Percentiles rank a stretch among this genome's conserved stretches.
phyloP scores from a whole-genome alignment of 139 green algal genomes.

The Tetradesmus lagerheimii region DNA sequence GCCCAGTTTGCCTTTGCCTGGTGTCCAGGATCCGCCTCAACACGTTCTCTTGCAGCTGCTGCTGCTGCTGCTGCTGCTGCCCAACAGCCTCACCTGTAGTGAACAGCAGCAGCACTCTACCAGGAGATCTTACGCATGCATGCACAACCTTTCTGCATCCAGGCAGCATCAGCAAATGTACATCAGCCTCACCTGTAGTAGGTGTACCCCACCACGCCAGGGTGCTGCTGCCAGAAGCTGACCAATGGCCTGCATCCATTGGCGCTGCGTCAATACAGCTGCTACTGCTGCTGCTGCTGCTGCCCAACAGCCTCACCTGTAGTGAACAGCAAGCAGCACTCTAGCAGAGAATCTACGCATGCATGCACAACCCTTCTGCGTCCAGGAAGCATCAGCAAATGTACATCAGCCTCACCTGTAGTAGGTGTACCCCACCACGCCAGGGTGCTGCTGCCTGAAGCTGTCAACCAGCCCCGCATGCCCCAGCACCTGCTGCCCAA shows the following conservation, averaged over 20 bases:
- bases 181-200: constrained; percentile 73
- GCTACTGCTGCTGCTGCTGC: constrained; percentile 54
- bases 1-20: no score
- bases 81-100: constrained; percentile 35
- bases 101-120: neutral
- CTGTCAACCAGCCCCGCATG: constrained; percentile 69
- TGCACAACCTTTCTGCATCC: no score
- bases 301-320: constrained; percentile 34
- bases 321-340: neutral
- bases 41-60: no score
- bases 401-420: constrained; percentile 73
- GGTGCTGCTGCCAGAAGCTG: constrained; percentile 71
- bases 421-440: constrained; percentile 79
- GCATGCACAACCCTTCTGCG: no score
- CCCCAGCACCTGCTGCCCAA: constrained; percentile 60
- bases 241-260: constrained; percentile 57
- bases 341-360: neutral
- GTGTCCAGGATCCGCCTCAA: no score
- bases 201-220: constrained; percentile 75
- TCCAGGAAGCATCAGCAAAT: no score
- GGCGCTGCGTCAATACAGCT: constrained; percentile 51
- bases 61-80: constrained; percentile 50
- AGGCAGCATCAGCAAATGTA: no score
- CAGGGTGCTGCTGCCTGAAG: constrained; percentile 73
- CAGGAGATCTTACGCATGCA: neutral